Conservation (phyloP, 192 early-diverging fungal genomes). For the Backusella liffmaniae region DNA sequence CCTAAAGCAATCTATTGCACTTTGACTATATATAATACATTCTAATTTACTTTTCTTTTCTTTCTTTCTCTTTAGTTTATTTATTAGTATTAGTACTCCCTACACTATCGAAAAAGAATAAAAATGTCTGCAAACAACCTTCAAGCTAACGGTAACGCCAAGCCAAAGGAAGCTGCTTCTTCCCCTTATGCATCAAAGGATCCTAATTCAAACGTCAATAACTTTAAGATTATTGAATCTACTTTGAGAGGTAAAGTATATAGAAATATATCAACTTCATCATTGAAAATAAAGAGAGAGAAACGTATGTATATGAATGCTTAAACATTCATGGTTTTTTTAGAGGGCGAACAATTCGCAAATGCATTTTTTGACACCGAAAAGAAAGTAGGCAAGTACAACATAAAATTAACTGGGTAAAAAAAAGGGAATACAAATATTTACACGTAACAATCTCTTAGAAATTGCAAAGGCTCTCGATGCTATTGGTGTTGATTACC, state of each 20-base stretch:
- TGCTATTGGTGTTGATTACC: constrained; percentile 97
- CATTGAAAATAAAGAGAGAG: neutral
- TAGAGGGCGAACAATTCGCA: constrained; percentile 98
- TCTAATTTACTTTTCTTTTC: neutral
- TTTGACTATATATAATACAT: neutral
- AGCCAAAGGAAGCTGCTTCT: constrained; percentile 23
- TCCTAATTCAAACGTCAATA: constrained; percentile 78
- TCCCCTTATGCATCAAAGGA: constrained; percentile 58
- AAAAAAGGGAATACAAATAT: neutral
- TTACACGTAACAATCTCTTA: neutral
- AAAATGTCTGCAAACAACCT: neutral
- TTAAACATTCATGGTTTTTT: neutral
- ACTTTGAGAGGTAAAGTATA: constrained; percentile 78
- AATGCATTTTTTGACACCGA: constrained; percentile 98
- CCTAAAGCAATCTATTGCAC: neutral
- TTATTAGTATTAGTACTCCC: neutral
- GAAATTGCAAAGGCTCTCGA: constrained; percentile 99
- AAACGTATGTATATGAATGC: neutral
- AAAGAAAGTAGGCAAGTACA: constrained; percentile 73
- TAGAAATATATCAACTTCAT: too few species aligned
- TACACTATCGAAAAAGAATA: neutral
- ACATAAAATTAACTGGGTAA: neutral
- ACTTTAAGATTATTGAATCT: constrained; percentile 96
- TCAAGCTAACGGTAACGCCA: neutral
- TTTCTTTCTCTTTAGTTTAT: neutral